A percentile compares a stretch with the other conserved stretches of the same genome.
phyloP scores from a whole-genome alignment of 345 rosid species.

The Microthlaspi erraticum region DNA sequence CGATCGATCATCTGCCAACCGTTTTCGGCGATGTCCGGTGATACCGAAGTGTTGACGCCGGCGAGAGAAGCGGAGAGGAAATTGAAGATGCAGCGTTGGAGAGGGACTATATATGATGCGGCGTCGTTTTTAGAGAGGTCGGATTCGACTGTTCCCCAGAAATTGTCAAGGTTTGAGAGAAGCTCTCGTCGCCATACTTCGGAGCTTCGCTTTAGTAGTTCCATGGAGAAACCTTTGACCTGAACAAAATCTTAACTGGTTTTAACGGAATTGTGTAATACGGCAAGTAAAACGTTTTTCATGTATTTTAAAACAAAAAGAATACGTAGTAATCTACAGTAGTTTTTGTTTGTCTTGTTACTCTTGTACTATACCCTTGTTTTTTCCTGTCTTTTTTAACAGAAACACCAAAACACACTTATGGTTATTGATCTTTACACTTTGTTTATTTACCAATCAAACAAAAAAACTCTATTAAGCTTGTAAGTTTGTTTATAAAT shows the following conservation, averaged over 20 bases:
- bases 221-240: slow-evolving; percentile 62
- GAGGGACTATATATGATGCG: slow-evolving; percentile 49
- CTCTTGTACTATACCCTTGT: too few species aligned
- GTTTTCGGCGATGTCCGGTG: slow-evolving; percentile 52
- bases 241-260: slow-evolving; percentile 27
- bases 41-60: slow-evolving; percentile 66
- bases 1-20: slow-evolving; percentile 56
- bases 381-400: too few species aligned
- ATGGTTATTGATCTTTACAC: too few species aligned
- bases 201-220: slow-evolving; percentile 71
- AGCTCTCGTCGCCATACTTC: slow-evolving; percentile 64
- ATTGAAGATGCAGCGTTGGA: slow-evolving; percentile 62
- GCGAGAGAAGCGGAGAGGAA: slow-evolving; percentile 61
- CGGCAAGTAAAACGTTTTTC: not conserved
- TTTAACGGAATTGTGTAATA: not conserved
- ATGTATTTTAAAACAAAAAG: too few species aligned
- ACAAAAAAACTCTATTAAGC: too few species aligned
- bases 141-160: slow-evolving; percentile 63
- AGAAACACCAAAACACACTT: too few species aligned
- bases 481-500: too few species aligned
- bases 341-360: too few species aligned
- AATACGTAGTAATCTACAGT: too few species aligned
- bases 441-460: too few species aligned
- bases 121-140: slow-evolving; percentile 49
- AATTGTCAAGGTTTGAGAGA: slow-evolving; percentile 50